phyloP scores from a whole-genome alignment of 306 rosid species.

The Luffa aegyptiaca region DNA sequence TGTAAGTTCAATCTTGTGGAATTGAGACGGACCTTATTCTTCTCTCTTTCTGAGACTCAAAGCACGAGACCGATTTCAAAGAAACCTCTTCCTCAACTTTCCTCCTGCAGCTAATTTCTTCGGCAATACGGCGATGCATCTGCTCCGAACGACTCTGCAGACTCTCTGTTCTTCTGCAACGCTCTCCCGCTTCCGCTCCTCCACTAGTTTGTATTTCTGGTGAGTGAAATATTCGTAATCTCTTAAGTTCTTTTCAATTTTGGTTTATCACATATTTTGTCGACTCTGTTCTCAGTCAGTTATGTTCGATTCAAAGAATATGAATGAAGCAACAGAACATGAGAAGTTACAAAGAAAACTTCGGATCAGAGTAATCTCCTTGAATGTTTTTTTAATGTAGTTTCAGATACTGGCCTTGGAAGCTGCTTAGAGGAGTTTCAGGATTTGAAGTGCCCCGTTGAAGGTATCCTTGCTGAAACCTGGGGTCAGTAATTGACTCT shows the following conservation, averaged over 20 bases:
- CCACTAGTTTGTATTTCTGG: conserved; percentile 44
- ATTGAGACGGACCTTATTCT: not conserved
- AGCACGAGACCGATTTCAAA: not conserved
- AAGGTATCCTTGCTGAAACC: conserved; percentile 18
- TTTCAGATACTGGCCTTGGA: conserved; percentile 82
- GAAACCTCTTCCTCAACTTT: not conserved
- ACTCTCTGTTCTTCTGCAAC: conserved; percentile 42
- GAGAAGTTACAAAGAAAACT: not conserved
- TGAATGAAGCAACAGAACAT: not conserved
- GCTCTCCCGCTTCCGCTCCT: conserved; percentile 34
- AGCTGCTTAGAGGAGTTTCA: conserved; percentile 61
- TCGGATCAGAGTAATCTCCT: not conserved
- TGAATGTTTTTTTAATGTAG: conserved; percentile 13
- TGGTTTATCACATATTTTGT: not conserved
- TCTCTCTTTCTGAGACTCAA: not conserved
- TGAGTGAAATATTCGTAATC: conserved; percentile 4
- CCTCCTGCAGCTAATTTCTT: conserved; percentile 48
- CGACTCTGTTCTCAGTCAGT: not conserved
- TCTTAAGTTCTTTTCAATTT: not conserved
- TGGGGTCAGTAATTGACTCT: conserved; percentile 42
- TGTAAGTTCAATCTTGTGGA: conserved; percentile 19
- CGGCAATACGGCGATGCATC: conserved; percentile 71
- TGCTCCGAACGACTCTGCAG: conserved; percentile 54
- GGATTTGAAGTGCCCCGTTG: conserved; percentile 30
- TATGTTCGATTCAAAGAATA: not conserved